Percentiles rank a stretch among this genome's conserved stretches.
phyloP scores from a whole-genome alignment of 164 flowering plant genomes.

The Vitis rupestris region DNA sequence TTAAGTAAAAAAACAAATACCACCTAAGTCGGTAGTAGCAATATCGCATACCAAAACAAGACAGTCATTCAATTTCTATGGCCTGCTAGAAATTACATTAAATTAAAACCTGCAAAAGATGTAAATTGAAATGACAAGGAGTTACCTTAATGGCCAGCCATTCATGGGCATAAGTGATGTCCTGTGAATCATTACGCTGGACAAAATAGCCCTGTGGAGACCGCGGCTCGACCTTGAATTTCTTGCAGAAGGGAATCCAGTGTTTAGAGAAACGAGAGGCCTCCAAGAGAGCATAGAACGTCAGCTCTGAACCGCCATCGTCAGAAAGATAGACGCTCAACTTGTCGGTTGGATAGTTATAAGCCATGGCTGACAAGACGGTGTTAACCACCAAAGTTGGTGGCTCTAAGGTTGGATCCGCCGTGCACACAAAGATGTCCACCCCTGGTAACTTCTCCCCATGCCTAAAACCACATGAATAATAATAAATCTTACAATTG shows the following conservation, averaged over 20 bases:
- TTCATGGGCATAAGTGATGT: neutral
- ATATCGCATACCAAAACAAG: too few relatives aligned
- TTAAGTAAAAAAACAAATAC: too few relatives aligned
- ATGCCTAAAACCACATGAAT: constrained; percentile 5
- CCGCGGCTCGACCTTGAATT: constrained; percentile 24
- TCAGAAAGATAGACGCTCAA: constrained; percentile 29
- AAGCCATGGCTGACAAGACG: constrained; percentile 29
- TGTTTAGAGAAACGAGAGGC: constrained; percentile 26
- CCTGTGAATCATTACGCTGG: neutral
- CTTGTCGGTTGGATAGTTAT: constrained; percentile 29
- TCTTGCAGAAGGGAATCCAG: constrained; percentile 33
- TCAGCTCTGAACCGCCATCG: constrained; percentile 30
- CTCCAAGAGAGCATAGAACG: constrained; percentile 30
- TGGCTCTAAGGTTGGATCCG: constrained; percentile 30
- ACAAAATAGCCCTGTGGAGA: constrained; percentile 28
- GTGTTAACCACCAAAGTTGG: constrained; percentile 29
- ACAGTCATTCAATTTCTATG: too few relatives aligned
- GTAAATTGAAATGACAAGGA: too few relatives aligned
- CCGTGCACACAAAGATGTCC: constrained; percentile 39
- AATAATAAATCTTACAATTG: too few relatives aligned
- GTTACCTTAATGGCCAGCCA: constrained; percentile 12
- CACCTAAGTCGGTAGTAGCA: too few relatives aligned
- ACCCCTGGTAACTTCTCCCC: constrained; percentile 20
- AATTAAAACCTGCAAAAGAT: too few relatives aligned
- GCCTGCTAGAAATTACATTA: too few relatives aligned